phyloP scores from a whole-genome alignment of 2,329 filamentous ascomycete species.

The Cladophialophora chaetospira region DNA sequence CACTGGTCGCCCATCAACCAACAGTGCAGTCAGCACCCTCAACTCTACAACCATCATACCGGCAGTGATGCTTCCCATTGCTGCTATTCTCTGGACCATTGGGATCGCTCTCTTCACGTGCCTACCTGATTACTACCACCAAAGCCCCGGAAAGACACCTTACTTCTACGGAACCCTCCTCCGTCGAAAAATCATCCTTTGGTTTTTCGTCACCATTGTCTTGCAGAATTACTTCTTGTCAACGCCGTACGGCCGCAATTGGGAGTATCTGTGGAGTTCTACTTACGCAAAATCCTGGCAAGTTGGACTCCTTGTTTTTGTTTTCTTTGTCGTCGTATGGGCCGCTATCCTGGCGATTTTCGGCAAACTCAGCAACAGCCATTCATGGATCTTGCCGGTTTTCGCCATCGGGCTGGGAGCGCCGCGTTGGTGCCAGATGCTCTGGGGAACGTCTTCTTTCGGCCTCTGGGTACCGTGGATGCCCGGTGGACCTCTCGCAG shows the following conservation, averaged over 20 bases:
- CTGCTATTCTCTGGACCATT: conserved; percentile 59
- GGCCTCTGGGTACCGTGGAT: conserved; percentile 66
- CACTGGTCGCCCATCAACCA: conserved; percentile 47
- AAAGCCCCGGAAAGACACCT: conserved; percentile 63
- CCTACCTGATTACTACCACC: conserved; percentile 68
- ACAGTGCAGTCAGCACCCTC: conserved; percentile 37
- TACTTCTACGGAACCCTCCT: conserved; percentile 65
- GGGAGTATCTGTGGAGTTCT: conserved; percentile 64
- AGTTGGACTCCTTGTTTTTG: conserved; percentile 54
- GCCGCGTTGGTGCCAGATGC: conserved; percentile 68
- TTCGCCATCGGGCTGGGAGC: conserved; percentile 68
- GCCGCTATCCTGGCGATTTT: conserved; percentile 54
- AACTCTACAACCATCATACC: conserved; percentile 48
- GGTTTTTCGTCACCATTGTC: conserved; percentile 66
- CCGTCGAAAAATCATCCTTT: conserved; percentile 65
- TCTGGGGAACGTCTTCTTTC: conserved; percentile 64
- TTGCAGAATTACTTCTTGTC: conserved; percentile 69
- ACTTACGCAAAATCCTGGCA: conserved; percentile 59
- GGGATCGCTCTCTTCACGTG: conserved; percentile 60
- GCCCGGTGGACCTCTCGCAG: conserved; percentile 53
- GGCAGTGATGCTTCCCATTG: conserved; percentile 61
- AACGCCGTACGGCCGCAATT: conserved; percentile 67
- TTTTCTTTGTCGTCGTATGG: conserved; percentile 61
- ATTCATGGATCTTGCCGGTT: conserved; percentile 68
- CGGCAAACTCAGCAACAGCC: conserved; percentile 58